Base-by-base conservation (phyloP, 1,139 yeast species). In the Saccharomyces hybrid region DNA sequence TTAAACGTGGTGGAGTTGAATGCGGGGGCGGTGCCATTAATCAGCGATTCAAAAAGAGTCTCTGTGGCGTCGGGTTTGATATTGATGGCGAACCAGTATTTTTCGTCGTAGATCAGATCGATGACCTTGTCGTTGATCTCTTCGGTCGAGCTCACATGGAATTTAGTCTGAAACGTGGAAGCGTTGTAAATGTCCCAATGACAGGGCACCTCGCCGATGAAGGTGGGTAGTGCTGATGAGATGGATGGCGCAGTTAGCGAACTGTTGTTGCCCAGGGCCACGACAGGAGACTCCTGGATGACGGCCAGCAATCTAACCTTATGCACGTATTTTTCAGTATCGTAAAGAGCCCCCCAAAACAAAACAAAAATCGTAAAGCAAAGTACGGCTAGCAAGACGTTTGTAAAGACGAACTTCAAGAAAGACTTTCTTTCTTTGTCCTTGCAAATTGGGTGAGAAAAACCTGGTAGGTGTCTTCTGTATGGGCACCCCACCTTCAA, bases 71-170 rank as follows among this genome's bases (percentile, higher is more conserved):
- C 77, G 41, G 78, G 73, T 24, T 63, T 64, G 27, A 82, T 75
- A 58, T 79, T 78, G 28, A 81, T 62, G 0, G 80, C 78, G 46
- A 75, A 74, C 87, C 87, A 84, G 62, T 74, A 81, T 38, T 77
- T 64, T 66, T 80, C 78, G 52, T 74, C 75, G 61, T 76, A 78
- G 2, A 83, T 73, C 53, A 71, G 64, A 11, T 73, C 62, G n/a
- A 64, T 49, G 12, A 77, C 63, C 55, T 77, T 75, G 12, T 71
- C 72, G 11, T 70, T 65, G 2, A 75, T 60, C 16, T 73, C 68
- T 51, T 74, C 73, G 50, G 70, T 64, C 52, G 73, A 71, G 3
- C 61, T 59, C 0, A 62, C 61, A 5, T 80, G 79, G 51, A 63
- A 59, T 14, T 61, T 59, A 7, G 50, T 54, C 27, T 49, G 53